These are phyloP conservation scores for Conoideocrella luteorostrata DNA, from an alignment of 2,329 filamentous ascomycete species.

Conservation along the genomic window DNA sequence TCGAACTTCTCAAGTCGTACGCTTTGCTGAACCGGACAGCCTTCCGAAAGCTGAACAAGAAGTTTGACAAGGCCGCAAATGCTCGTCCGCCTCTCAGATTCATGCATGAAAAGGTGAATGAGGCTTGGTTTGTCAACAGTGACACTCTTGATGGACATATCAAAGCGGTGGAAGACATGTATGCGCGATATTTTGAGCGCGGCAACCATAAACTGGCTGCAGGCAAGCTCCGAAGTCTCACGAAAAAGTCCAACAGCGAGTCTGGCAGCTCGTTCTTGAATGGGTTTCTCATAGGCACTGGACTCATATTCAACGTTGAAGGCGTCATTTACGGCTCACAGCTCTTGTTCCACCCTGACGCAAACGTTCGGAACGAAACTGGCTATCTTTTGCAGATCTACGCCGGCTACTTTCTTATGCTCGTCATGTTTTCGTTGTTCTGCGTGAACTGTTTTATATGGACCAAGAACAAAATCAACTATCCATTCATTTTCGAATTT, in stretches of 20 bases:
- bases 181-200: constrained; percentile 88
- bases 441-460: constrained; percentile 79
- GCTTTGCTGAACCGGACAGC: constrained; percentile 84
- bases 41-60: constrained; percentile 97
- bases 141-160: constrained; percentile 78
- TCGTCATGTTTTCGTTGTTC: constrained; percentile 77
- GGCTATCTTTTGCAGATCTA: constrained; percentile 82
- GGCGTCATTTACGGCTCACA: constrained; percentile 55
- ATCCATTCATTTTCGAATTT: constrained; percentile 94
- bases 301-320: constrained; percentile 59
- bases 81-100: constrained; percentile 72
- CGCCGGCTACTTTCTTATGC: constrained; percentile 80
- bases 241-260: constrained; percentile 49
- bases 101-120: constrained; percentile 86
- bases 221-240: constrained; percentile 74
- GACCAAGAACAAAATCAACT: constrained; percentile 83
- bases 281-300: constrained; percentile 62
- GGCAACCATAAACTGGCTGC: constrained; percentile 89
- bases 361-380: constrained; percentile 43
- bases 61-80: constrained; percentile 88
- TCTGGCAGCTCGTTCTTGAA: constrained; percentile 54
- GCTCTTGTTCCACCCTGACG: constrained; percentile 45
- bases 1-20: constrained; percentile 90
- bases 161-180: constrained; percentile 78
- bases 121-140: constrained; percentile 86